Evolutionary conservation across 2,329 filamentous ascomycete genomes (phyloP), one percentile per base, ranked within the genome.

Genomic region (Colletotrichum tropicicola): DNA sequence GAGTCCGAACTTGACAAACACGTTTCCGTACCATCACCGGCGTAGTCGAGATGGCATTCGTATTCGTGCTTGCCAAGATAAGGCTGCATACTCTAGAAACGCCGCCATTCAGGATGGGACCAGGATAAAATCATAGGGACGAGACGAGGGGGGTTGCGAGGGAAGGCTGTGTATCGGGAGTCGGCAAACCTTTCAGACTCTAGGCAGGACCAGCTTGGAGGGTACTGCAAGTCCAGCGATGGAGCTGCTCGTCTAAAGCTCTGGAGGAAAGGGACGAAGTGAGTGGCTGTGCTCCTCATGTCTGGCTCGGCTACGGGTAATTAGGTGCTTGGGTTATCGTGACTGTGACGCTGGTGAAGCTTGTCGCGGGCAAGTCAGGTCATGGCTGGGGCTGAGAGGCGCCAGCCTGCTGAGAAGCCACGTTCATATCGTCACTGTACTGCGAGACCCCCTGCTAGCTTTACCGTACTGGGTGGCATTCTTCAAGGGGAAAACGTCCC

Each of bases 311-410:
- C 23, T 49, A 25, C 25, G 32, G 25, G n/a, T 6, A 49, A n/a
- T 39, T 48, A 28, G 19, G 43, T 32, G 21, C n/a, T 37, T 19
- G 8, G 13, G 35, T 12, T 19, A 17, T 9, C 43, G 44, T 43
- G 35, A 35, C 37, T 27, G n/a, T 48, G 6, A 17, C 13, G 19
- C 30, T 30, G 23, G 15, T 27, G 17, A 19, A 35, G 15, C n/a
- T 27, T 60, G 25, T 13, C 10, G 12, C 23, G 27, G 21, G 25
- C 30, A 51, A 44, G 44, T 61, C 57, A 39, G 35, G 41, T 41
- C 44, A 55, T 44, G 44, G 49, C 37, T 55, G 57, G 47, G 62
- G 62, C 51, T 62, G 44, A 62, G 60, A 12, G 13, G n/a, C 48
- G 47, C 39, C 47, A 47, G 41, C 47, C 48, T 63, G 30, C 15